These are phyloP conservation scores for Aspergillus sp. DNA, from an alignment of 2,329 filamentous ascomycete species.

Conservation along the genomic window DNA sequence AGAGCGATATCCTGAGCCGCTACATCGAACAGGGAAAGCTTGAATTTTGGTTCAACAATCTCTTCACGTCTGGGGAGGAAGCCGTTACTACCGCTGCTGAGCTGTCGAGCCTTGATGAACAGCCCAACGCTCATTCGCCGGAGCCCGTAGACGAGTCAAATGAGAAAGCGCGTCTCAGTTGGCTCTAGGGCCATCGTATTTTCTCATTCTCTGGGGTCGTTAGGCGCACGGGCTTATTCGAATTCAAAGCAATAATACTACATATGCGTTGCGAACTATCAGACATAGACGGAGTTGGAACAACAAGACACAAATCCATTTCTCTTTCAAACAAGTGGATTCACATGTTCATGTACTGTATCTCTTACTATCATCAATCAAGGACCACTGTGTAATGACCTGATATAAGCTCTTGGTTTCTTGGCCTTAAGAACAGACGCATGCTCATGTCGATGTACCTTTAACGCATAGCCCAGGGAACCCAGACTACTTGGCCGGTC, in stretches of 20 bases:
- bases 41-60: conserved; percentile 62
- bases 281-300: no score
- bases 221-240: no score
- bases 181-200: conserved; percentile 12
- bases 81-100: conserved; percentile 4
- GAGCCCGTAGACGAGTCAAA: background rate
- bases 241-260: no score
- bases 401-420: no score
- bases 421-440: no score
- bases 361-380: no score
- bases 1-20: conserved; percentile 65
- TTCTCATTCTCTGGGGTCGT: background rate
- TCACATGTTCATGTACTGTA: no score
- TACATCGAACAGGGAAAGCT: conserved; percentile 69
- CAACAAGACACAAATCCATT: no score
- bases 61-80: conserved; percentile 22
- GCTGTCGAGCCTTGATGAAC: background rate
- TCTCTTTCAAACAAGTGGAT: no score
- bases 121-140: conserved; percentile 1
- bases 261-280: no score
- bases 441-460: background rate
- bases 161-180: conserved; percentile 14
- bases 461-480: background rate
- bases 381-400: no score
- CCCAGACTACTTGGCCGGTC: background rate